Evolutionary conservation across 768 basidiomycete genomes (phyloP).

Genomic region (Scleroderma bovista): DNA sequence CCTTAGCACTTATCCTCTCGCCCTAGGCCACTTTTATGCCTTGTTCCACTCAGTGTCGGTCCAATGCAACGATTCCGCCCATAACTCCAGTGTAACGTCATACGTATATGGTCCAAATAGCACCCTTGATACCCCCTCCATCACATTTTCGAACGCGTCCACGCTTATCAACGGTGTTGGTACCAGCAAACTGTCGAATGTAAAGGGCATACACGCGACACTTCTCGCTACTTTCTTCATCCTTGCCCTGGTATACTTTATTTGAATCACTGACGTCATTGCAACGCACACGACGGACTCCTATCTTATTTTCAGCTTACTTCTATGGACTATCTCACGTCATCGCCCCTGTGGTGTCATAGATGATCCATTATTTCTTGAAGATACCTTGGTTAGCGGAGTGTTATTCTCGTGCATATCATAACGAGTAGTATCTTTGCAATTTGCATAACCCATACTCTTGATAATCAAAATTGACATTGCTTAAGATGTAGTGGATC

Average conservation of each 20-base stretch:
- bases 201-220: slow-evolving; percentile 9
- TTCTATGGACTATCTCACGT: no score
- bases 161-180: slow-evolving; percentile 41
- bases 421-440: no score
- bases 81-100: slow-evolving; percentile 46
- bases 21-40: slow-evolving; percentile 63
- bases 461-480: neutral
- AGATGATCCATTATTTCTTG: no score
- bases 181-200: slow-evolving; percentile 5
- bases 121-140: slow-evolving; percentile 44
- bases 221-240: slow-evolving; percentile 10
- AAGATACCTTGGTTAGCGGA: no score
- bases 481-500: slow-evolving; percentile 1
- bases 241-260: slow-evolving; percentile 10
- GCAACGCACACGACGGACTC: neutral
- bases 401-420: no score
- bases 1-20: neutral
- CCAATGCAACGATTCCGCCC: slow-evolving; percentile 51
- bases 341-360: neutral
- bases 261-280: slow-evolving; percentile 9
- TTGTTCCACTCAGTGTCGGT: slow-evolving; percentile 57
- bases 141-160: slow-evolving; percentile 55
- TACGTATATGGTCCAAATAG: slow-evolving; percentile 60
- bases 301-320: no score
- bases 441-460: no score